Conservation (phyloP, 176 grass and related monocot species). For the Aegilops speltoides region DNA sequence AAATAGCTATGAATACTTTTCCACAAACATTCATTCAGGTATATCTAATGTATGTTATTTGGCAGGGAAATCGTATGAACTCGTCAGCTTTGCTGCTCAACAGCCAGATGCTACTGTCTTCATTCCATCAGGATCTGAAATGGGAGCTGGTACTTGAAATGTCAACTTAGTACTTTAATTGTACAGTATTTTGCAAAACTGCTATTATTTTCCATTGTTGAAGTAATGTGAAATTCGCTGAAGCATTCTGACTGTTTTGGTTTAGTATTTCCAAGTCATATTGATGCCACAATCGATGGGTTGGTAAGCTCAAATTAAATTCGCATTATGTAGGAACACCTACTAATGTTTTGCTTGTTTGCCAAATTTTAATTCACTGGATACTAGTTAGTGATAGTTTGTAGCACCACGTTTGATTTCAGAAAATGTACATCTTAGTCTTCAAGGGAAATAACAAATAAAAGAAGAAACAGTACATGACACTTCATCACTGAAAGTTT, state of each 20-base stretch:
- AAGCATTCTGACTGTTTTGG: neutral
- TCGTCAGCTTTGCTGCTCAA: conserved; percentile 60
- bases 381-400: neutral
- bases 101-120: conserved; percentile 79
- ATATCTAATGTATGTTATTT: conserved; percentile 3
- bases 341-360: neutral
- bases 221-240: neutral
- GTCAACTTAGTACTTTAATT: neutral
- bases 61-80: conserved; percentile 72
- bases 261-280: no score
- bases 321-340: neutral
- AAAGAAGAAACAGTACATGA: neutral
- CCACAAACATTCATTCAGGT: neutral
- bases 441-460: neutral
- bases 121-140: conserved; percentile 52
- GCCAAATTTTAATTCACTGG: neutral
- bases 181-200: no score
- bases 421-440: neutral
- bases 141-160: conserved; percentile 46
- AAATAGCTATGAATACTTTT: neutral
- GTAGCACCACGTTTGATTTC: conserved; percentile 8
- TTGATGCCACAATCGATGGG: neutral
- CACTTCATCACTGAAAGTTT: neutral
- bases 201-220: neutral
- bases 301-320: neutral